Percentiles rank a stretch among this genome's conserved stretches.
phyloP scores from a whole-genome alignment of 257 asterid genomes.

The Jaltomata sinuosa region DNA sequence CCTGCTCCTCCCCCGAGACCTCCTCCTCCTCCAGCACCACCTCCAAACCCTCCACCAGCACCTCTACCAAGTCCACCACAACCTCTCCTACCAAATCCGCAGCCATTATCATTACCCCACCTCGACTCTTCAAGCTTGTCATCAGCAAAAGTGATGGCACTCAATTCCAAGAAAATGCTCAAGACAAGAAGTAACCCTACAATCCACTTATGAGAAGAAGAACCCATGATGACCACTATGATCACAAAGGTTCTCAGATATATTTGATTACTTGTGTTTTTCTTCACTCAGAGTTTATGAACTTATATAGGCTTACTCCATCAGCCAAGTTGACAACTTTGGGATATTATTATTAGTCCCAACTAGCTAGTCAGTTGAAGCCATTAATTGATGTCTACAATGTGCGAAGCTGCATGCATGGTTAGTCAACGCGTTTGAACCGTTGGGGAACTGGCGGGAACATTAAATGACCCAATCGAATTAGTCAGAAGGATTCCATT shows the following conservation, averaged over 20 bases:
- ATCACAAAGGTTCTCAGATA: too few relatives aligned
- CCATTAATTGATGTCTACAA: conserved; percentile 7
- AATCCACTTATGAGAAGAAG: conserved; percentile 6
- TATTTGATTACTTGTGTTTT: not conserved
- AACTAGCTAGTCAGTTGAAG: not conserved
- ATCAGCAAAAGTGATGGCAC: conserved; percentile 8
- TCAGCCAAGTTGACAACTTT: not conserved
- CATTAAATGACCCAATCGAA: conserved; percentile 4
- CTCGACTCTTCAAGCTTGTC: conserved; percentile 7
- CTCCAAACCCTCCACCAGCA: too few relatives aligned
- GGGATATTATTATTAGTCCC: not conserved
- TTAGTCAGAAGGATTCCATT: not conserved
- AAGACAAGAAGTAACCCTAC: conserved; percentile 4
- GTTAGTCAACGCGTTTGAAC: conserved; percentile 15
- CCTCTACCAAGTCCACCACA: conserved; percentile 13
- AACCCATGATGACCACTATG: not conserved
- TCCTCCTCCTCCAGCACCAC: not conserved
- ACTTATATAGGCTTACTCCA: conserved; percentile 1
- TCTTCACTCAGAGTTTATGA: not conserved
- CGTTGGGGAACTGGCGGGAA: conserved; percentile 27
- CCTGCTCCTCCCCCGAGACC: not conserved
- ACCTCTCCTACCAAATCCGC: conserved; percentile 15
- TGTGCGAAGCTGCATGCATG: conserved; percentile 5
- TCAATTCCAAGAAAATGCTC: conserved; percentile 14
- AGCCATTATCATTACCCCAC: conserved; percentile 15